These are phyloP conservation scores for Beauveria caledonica DNA, from an alignment of 2,329 filamentous ascomycete species.

Conservation along the genomic window DNA sequence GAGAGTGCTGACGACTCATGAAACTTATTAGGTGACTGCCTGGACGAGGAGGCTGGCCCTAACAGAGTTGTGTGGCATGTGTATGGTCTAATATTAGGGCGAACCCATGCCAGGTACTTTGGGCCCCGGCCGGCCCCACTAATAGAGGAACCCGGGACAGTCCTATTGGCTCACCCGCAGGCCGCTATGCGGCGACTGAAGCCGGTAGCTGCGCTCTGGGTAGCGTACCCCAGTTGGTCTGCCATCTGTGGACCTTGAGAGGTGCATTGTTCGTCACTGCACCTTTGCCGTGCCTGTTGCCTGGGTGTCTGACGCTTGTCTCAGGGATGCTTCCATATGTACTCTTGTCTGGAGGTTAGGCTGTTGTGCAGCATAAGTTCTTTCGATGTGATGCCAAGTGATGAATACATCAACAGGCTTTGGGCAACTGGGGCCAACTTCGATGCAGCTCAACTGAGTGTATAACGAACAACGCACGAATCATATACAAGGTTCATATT, in stretches of 20 bases:
- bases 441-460: too few relatives aligned
- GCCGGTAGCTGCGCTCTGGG: neutral
- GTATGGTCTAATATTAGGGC: neutral
- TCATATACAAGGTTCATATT: neutral
- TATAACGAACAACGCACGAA: neutral
- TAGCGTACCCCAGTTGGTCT: slow-evolving; percentile 4
- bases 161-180: neutral
- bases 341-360: too few relatives aligned
- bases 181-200: neutral
- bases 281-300: too few relatives aligned
- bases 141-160: neutral
- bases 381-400: too few relatives aligned
- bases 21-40: neutral
- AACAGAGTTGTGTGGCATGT: neutral
- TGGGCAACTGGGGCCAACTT: too few relatives aligned
- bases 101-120: neutral
- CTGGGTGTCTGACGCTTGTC: too few relatives aligned
- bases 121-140: neutral
- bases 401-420: too few relatives aligned
- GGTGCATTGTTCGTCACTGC: neutral
- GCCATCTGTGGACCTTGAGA: neutral
- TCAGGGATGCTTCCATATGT: too few relatives aligned
- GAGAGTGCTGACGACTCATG: slow-evolving; percentile 9
- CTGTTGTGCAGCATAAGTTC: too few relatives aligned
- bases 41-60: neutral